A percentile compares a stretch with the other conserved stretches of the same genome.
These are phyloP conservation scores for Botryosphaeria dothidea DNA, from an alignment of 2,329 filamentous ascomycete genomes.

Conservation along the genomic window DNA sequence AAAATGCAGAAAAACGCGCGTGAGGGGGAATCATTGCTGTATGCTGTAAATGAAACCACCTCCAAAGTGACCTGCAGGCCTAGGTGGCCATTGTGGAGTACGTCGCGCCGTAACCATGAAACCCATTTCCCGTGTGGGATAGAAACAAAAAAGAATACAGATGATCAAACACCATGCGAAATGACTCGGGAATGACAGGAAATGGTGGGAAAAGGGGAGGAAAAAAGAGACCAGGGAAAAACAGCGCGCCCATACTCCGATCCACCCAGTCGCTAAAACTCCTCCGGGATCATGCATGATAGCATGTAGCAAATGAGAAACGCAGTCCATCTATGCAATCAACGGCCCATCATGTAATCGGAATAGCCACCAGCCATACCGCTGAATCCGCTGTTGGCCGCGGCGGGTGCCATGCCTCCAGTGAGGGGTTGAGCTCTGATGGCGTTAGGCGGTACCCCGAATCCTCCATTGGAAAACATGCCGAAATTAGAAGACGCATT, in stretches of 20 bases:
- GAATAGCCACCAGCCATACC: slow-evolving; percentile 35
- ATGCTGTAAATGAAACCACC: slow-evolving; percentile 43
- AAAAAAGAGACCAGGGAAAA: slow-evolving; percentile 22
- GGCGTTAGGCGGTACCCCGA: slow-evolving; percentile 36
- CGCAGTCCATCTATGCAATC: slow-evolving; percentile 5
- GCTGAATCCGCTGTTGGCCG: slow-evolving; percentile 32
- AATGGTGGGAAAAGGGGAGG: slow-evolving; percentile 25
- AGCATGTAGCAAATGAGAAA: slow-evolving; percentile 11
- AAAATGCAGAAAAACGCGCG: slow-evolving; percentile 33
- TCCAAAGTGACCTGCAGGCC: slow-evolving; percentile 35
- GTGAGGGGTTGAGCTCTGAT: slow-evolving; percentile 34
- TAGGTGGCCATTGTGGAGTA: slow-evolving; percentile 24
- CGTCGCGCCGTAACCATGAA: slow-evolving; percentile 20
- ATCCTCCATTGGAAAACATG: slow-evolving; percentile 40
- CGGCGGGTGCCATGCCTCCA: slow-evolving; percentile 33
- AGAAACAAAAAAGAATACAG: slow-evolving; percentile 27
- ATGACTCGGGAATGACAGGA: slow-evolving; percentile 44
- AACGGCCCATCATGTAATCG: slow-evolving; percentile 42
- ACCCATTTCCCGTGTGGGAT: slow-evolving; percentile 41
- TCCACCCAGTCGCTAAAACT: slow-evolving; percentile 15
- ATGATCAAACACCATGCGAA: slow-evolving; percentile 37
- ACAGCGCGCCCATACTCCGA: slow-evolving; percentile 23
- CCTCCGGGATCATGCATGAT: slow-evolving; percentile 1
- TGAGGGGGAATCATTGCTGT: slow-evolving; percentile 47
- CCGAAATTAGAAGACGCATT: slow-evolving; percentile 35